Conservation (phyloP, 2,329 filamentous ascomycete genomes). For the Boeremia lycopersici region DNA sequence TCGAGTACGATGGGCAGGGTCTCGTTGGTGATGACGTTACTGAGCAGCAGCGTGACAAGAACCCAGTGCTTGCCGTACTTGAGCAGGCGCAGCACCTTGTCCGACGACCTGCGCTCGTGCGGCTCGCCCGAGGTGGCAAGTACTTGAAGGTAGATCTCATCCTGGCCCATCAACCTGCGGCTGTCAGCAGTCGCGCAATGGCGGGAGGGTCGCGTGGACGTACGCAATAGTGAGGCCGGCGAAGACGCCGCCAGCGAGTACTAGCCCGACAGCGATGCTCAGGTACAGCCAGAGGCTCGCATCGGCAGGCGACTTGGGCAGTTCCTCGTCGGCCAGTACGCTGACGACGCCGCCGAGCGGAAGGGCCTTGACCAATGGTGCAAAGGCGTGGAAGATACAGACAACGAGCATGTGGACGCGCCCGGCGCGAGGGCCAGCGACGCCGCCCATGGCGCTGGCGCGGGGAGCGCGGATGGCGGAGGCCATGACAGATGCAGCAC, state of each 20-base stretch:
- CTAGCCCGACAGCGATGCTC: slow-evolving; percentile 76
- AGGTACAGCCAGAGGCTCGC: slow-evolving; percentile 81
- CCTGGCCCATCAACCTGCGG: slow-evolving; percentile 68
- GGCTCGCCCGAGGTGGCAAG: slow-evolving; percentile 84
- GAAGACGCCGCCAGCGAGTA: slow-evolving; percentile 89
- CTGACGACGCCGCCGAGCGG: slow-evolving; percentile 35
- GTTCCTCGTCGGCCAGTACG: slow-evolving; percentile 36
- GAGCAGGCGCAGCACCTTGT: slow-evolving; percentile 77
- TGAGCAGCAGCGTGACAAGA: slow-evolving; percentile 87
- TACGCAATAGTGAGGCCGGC: slow-evolving; percentile 90
- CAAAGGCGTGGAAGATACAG: slow-evolving; percentile 39
- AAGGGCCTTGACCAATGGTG: slow-evolving; percentile 42
- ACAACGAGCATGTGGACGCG: slow-evolving; percentile 37
- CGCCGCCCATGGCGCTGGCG: slow-evolving; percentile 13
- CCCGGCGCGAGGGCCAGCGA: slow-evolving; percentile 39
- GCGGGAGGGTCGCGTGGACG: slow-evolving; percentile 43
- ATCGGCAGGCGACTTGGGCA: slow-evolving; percentile 54
- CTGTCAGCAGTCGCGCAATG: slow-evolving; percentile 37
- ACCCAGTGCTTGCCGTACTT: slow-evolving; percentile 97
- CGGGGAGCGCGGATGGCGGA: slow-evolving; percentile 37
- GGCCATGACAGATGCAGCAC: slow-evolving; percentile 32
- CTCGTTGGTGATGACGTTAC: slow-evolving; percentile 98
- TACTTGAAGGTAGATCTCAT: slow-evolving; percentile 97
- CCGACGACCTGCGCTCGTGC: slow-evolving; percentile 84
- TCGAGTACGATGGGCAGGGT: slow-evolving; percentile 90